Conservation (phyloP, 805 yeast genomes). For the Candida coquimbonensis region DNA sequence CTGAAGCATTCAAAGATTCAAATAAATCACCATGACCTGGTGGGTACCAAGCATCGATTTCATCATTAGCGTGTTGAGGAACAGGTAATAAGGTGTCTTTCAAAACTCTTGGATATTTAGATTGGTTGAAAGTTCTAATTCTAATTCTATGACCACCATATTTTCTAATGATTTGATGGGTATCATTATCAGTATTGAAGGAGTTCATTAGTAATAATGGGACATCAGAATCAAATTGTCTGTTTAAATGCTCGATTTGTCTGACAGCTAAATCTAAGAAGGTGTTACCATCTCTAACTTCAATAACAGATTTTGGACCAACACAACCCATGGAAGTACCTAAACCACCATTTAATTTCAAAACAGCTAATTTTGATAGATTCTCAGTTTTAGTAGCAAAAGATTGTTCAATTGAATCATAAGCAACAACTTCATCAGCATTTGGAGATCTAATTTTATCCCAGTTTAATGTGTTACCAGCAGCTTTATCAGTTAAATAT, state of each 20-base stretch:
- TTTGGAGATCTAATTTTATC: slow-evolving; percentile 91
- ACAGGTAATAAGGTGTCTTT: slow-evolving; percentile 96
- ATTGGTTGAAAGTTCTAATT: slow-evolving; percentile 94
- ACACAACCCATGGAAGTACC: slow-evolving; percentile 99
- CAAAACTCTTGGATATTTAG: slow-evolving; percentile 93
- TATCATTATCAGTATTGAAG: slow-evolving; percentile 94
- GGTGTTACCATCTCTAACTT: slow-evolving; percentile 97
- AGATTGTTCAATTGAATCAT: slow-evolving; percentile 40
- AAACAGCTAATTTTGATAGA: slow-evolving; percentile 82
- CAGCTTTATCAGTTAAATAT: slow-evolving; percentile 82
- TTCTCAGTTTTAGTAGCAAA: slow-evolving; percentile 28
- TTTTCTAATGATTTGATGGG: slow-evolving; percentile 91
- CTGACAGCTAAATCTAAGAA: slow-evolving; percentile 93
- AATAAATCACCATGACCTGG: slow-evolving; percentile 99
- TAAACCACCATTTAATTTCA: slow-evolving; percentile 95
- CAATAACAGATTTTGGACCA: slow-evolving; percentile 96
- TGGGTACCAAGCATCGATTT: slow-evolving; percentile 90
- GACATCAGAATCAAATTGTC: slow-evolving; percentile 85
- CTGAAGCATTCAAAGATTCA: slow-evolving; percentile 82
- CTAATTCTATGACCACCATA: slow-evolving; percentile 94
- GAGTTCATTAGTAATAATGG: slow-evolving; percentile 97
- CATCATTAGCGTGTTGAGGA: slow-evolving; percentile 68
- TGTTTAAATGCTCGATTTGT: slow-evolving; percentile 92
- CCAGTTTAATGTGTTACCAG: slow-evolving; percentile 84
- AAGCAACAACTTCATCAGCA: slow-evolving; percentile 83